Evolutionary conservation across 1,284 basidiomycete genomes (phyloP).

Genomic region (Moniliella sp.): DNA sequence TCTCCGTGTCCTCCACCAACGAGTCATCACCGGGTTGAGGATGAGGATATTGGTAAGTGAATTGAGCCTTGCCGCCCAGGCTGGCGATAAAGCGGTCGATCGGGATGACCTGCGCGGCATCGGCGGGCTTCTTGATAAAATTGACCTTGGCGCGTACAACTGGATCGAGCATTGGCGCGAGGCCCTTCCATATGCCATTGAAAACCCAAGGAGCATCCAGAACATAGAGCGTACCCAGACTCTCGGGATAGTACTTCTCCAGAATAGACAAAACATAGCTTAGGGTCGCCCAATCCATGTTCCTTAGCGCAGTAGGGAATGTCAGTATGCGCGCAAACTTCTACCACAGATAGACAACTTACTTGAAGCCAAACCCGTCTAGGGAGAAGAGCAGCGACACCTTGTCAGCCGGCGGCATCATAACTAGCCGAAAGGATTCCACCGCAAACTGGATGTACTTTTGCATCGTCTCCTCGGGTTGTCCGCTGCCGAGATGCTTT

Average conservation of each 20-base stretch:
- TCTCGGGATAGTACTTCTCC: slow-evolving; percentile 35
- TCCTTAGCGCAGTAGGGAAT: too few relatives aligned
- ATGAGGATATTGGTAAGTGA: slow-evolving; percentile 11
- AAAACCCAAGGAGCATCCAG: slow-evolving; percentile 36
- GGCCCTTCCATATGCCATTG: slow-evolving; percentile 31
- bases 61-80: slow-evolving; percentile 14
- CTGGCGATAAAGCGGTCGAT: slow-evolving; percentile 11
- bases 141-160: slow-evolving; percentile 19
- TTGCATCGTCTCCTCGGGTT: slow-evolving; percentile 31
- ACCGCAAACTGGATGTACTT: slow-evolving; percentile 33
- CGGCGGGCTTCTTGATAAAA: slow-evolving; percentile 23
- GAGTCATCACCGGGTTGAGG: slow-evolving; percentile 28
- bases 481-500: slow-evolving; percentile 20
- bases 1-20: slow-evolving; percentile 18
- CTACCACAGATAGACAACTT: too few relatives aligned
- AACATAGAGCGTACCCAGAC: slow-evolving; percentile 30
- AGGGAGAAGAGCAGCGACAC: slow-evolving; percentile 31
- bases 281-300: too few relatives aligned
- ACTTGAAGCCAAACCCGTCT: too few relatives aligned
- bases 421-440: slow-evolving; percentile 31
- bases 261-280: too few relatives aligned
- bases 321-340: too few relatives aligned
- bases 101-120: slow-evolving; percentile 18
- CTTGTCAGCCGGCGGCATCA: slow-evolving; percentile 33
- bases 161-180: too few relatives aligned